phyloP scores from a whole-genome alignment of 202 grass and related monocot genomes.

The Schoenoplectus tabernaemontani region DNA sequence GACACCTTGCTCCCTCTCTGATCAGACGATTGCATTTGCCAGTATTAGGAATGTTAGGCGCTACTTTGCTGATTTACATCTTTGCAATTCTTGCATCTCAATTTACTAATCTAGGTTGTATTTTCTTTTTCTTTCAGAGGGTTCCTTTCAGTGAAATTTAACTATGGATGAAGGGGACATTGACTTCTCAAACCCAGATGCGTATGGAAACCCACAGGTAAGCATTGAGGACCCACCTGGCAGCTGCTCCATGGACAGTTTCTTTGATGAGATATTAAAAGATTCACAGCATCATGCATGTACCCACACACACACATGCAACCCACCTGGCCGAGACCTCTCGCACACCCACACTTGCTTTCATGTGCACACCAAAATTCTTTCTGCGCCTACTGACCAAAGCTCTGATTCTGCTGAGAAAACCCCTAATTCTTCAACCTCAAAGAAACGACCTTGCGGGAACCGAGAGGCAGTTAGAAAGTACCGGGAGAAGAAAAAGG shows the following conservation, averaged over 20 bases:
- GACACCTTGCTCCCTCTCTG: neutral
- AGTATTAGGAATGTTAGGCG: neutral
- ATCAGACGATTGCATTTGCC: too few species aligned
- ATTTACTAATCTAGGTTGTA: neutral
- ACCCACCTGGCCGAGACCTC: slow-evolving; percentile 60
- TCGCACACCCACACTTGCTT: slow-evolving; percentile 93
- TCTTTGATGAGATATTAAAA: slow-evolving; percentile 77
- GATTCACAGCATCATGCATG: slow-evolving; percentile 67
- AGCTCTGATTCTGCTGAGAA: slow-evolving; percentile 47
- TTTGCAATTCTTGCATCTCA: neutral
- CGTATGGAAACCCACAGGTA: slow-evolving; percentile 32
- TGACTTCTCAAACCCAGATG: slow-evolving; percentile 74
- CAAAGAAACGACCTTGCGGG: slow-evolving; percentile 60
- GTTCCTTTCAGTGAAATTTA: neutral
- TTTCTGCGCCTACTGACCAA: slow-evolving; percentile 44
- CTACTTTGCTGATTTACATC: neutral
- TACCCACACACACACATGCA: slow-evolving; percentile 97
- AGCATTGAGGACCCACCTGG: slow-evolving; percentile 34
- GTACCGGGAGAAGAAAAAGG: slow-evolving; percentile 94
- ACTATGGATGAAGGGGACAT: slow-evolving; percentile 81
- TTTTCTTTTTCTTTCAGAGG: slow-evolving; percentile 7
- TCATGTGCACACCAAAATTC: slow-evolving; percentile 88
- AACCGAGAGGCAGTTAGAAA: slow-evolving; percentile 86
- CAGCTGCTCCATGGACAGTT: slow-evolving; percentile 80
- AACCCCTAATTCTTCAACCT: slow-evolving; percentile 27